Evolutionary conservation across 108 stramenopile genomes (phyloP), one percentile per base, ranked within the genome.

Genomic region (Cylindrotheca fusiformis): DNA sequence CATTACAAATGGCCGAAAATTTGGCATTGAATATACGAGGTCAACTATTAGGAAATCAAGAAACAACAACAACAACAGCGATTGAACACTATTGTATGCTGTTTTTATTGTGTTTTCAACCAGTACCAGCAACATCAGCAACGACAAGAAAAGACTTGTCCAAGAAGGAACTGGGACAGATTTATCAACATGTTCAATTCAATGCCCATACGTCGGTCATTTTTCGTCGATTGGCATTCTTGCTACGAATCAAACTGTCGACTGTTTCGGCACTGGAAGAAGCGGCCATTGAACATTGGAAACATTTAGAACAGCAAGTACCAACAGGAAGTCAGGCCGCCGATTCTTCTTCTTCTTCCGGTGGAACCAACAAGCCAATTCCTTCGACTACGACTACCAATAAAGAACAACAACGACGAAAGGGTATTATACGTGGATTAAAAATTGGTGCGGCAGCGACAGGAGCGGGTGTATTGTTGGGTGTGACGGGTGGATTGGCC

Each of bases 401-500:
- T 41, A 41, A 14, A 10, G 14, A 14, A 6, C 6, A 41, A 41
- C 36, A 14, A 6, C 36, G 36, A 6, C 36, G 36, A 6, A 41
- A 47, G 44, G 46, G 33, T 25, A 45, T 78, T n/a, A 70, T 73
- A 20, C 63, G 81, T 19, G 72, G 77, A 3, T 55, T 67, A 20
- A 75, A 77, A 65, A 83, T 83, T 54, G 69, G 72, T 12, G 60
- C 73, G 14, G 79, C 72, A 6, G 75, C 72, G 17, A 22, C 72
- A 3, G 79, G 72, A 19, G 65, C 75, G 44, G 82, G 82, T 0
- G 72, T 69, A 6, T 63, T 78, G 17, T 74, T 83, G 61, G 82
- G 71, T 18, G 67, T 83, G 21, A 78, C 82, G 0, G 82, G 78
- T 31, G 82, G 82, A 17, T 47, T 83, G 20, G 82, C 82, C 10